Evolutionary conservation across 169 alveolate species (phyloP), one percentile per base, ranked within the genome.

Genomic region (Miamiensis avidus): DNA sequence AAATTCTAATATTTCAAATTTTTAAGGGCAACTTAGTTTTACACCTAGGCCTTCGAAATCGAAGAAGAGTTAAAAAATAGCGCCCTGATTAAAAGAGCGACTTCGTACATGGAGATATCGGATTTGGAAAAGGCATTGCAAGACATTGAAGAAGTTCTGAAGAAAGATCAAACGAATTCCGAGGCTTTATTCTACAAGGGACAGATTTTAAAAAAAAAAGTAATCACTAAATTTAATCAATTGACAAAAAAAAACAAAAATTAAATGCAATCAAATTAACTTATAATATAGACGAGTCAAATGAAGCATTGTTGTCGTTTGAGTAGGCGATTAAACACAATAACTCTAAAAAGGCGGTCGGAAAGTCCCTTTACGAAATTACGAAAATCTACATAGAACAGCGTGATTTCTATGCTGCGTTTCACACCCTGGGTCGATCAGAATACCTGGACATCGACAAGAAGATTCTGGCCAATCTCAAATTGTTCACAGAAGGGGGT

Each of bases 111-210:
- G n/a, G n/a, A n/a, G n/a, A n/a, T n/a, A n/a, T n/a, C n/a, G n/a
- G n/a, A n/a, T n/a, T n/a, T n/a, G n/a, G n/a, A 0, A 49, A 20
- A 49, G 20, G 69, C 20, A 49, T 49, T 49, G 20, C 20, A 49
- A 49, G 69, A 49, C 20, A 20, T 49, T 11, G 20, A 49, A 49
- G 20, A 4, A 11, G 31, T 86, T 28, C 30, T 86, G 31, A 84
- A 86, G 32, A 75, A 32, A 34, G 90, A 86, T 34, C 34, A 65
- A 31, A 76, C 78, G 27, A 86, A 81, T 75, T 86, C 90, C 30
- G 90, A 86, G 33, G 90, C 87, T 20, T 86, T 65, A 81, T 86
- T 81, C 65, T 86, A 79, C 64, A 86, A 86, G 75, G 90, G 90
- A 25, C 65, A 81, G 31, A 65, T 79, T 27, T 81, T 28, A 74